Conservation (phyloP, 2,329 filamentous ascomycete genomes). For the Mycosphaerella arachidis region DNA sequence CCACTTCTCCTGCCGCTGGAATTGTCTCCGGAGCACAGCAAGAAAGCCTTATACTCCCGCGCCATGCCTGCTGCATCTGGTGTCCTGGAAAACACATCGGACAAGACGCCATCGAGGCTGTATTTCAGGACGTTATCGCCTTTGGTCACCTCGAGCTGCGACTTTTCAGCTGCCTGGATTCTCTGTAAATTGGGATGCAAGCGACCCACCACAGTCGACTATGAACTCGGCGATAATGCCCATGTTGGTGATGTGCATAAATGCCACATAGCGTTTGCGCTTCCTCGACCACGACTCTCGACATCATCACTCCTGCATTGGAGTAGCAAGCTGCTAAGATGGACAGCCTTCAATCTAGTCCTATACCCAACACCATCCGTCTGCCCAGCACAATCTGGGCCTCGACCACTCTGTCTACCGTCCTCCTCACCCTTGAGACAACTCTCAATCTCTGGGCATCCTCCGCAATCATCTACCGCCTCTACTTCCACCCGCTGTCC, state of each 20-base stretch:
- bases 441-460: not conserved
- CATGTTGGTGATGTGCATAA: slow-evolving; percentile 19
- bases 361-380: not conserved
- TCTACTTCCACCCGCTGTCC: not conserved
- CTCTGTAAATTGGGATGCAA: not conserved
- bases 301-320: not conserved
- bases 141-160: slow-evolving; percentile 15
- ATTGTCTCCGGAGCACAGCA: slow-evolving; percentile 19
- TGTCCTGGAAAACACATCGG: slow-evolving; percentile 21
- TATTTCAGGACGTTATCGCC: slow-evolving; percentile 15
- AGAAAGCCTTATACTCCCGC: slow-evolving; percentile 19
- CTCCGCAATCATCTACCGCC: not conserved
- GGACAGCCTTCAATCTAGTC: not conserved
- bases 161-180: not conserved
- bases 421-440: not conserved
- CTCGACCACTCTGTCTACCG: not conserved
- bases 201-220: not conserved
- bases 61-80: slow-evolving; percentile 14
- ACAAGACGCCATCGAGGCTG: slow-evolving; percentile 27
- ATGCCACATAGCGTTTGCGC: slow-evolving; percentile 21
- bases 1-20: slow-evolving; percentile 11
- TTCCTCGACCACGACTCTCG: slow-evolving; percentile 10
- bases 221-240: slow-evolving; percentile 22
- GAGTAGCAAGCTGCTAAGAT: not conserved
- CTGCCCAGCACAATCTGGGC: not conserved